These are phyloP conservation scores for Colletotrichum sp. DNA, from an alignment of 2,329 filamentous ascomycete species.

Conservation along the genomic window DNA sequence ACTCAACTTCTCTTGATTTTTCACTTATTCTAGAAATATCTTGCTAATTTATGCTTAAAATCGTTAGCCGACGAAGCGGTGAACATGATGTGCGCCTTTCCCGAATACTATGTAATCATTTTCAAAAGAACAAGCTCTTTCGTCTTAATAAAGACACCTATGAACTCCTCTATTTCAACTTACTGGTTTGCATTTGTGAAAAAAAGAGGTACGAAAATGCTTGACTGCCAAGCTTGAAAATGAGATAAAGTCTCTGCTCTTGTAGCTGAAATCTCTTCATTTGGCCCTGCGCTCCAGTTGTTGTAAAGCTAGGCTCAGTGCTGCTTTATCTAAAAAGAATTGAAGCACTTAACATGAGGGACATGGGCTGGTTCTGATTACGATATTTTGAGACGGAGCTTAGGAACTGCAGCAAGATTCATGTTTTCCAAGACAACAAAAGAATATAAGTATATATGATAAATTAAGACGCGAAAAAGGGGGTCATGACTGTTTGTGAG, in stretches of 20 bases:
- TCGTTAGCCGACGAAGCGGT: background rate
- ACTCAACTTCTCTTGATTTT: too few species aligned
- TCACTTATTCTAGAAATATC: too few species aligned
- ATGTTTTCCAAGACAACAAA: too few species aligned
- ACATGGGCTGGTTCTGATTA: background rate
- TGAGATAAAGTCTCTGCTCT: background rate
- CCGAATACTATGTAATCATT: background rate
- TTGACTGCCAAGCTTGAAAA: background rate
- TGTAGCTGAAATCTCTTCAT: background rate
- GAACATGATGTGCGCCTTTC: too few species aligned
- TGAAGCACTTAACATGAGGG: background rate
- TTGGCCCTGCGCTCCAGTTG: background rate
- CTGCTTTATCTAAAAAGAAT: background rate
- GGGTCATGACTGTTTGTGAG: too few species aligned
- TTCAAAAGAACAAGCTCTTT: background rate
- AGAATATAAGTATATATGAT: too few species aligned
- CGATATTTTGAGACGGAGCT: background rate
- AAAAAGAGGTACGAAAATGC: background rate
- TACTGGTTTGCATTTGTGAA: background rate
- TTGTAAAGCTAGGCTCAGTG: background rate
- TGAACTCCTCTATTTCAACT: background rate
- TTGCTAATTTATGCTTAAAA: background rate
- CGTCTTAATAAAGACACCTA: background rate
- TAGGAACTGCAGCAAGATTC: background rate
- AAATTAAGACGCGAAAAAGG: too few species aligned